Evolutionary conservation across 129 eudicot genomes (phyloP), one percentile per base, ranked within the genome.

Genomic region (Arctium lappa): DNA sequence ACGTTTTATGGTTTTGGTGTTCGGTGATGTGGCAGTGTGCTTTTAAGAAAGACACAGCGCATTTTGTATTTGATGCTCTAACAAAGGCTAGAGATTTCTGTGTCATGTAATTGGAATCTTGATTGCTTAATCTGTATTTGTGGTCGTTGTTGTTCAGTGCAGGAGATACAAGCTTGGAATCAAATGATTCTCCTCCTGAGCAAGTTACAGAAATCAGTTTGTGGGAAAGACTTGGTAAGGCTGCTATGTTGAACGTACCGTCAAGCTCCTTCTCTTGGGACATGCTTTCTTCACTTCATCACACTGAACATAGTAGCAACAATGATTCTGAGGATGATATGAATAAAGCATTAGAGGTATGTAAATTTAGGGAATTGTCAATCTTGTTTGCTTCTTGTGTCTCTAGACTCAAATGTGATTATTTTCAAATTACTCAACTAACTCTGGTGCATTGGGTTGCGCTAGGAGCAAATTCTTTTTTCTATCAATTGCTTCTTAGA

Each of bases 281-380:
- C n/a, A n/a, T n/a, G n/a, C n/a, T n/a, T n/a, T n/a, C n/a, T n/a
- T n/a, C n/a, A n/a, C n/a, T 96, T 88, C 97, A 93, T 82, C 99
- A 96, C 82, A 93, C 99, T 4, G 98, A 96, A 80, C 95, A 93
- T 80, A 87, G 97, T 84, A 89, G 91, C 80, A 89, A 92, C 85
- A 88, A 81, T 70, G 99, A 95, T 66, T 89, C 99, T 44, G 99
- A 96, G 83, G 99, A 96, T 82, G 98, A 93, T 53, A 93, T 84
- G 90, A 88, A 81, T 82, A 96, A 90, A 81, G 88, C 98, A 82
- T 72, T 93, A 68, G 99, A 96, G 98, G 99, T 92, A 81, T 83
- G n/a, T n/a, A n/a, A n/a, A n/a, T n/a, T n/a, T n/a, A n/a, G n/a
- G n/a, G n/a, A n/a, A n/a, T n/a, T n/a, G 83, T 82, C 50, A 42